A percentile compares a stretch with the other conserved stretches of the same genome.
These are phyloP conservation scores for Cytidiella melzeri DNA, from an alignment of 768 basidiomycete species.

Conservation along the genomic window DNA sequence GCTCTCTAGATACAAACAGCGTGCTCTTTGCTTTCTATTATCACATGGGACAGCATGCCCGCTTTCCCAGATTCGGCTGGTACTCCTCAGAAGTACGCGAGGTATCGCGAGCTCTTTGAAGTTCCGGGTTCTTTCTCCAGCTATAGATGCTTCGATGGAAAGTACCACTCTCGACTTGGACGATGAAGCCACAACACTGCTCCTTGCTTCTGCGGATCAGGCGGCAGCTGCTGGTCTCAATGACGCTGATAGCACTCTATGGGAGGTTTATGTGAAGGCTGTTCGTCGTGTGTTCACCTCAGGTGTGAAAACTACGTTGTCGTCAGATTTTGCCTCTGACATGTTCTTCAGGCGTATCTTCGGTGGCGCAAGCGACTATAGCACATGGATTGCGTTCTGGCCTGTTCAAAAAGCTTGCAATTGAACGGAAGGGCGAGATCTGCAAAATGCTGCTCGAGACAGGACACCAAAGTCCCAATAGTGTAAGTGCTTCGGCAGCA, in stretches of 20 bases:
- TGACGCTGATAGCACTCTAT: constrained; percentile 35
- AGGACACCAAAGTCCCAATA: constrained; percentile 39
- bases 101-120: constrained; percentile 44
- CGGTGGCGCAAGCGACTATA: constrained; percentile 35
- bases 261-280: constrained; percentile 44
- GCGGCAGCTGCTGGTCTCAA: constrained; percentile 41
- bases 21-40: constrained; percentile 68
- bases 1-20: constrained; percentile 53
- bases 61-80: constrained; percentile 39
- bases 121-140: constrained; percentile 52
- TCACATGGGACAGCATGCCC: constrained; percentile 70
- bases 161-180: background rate
- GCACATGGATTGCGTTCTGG: constrained; percentile 43
- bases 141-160: constrained; percentile 29
- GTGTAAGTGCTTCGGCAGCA: constrained; percentile 32
- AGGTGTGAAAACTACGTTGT: constrained; percentile 28
- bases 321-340: constrained; percentile 5
- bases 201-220: constrained; percentile 46
- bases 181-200: constrained; percentile 11
- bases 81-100: constrained; percentile 44
- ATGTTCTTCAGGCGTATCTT: constrained; percentile 31
- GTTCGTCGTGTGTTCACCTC: constrained; percentile 40
- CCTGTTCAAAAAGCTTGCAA: constrained; percentile 47
- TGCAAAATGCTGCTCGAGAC: constrained; percentile 52
- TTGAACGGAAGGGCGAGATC: constrained; percentile 49